A percentile compares a stretch with the other conserved stretches of the same genome.
Conservation (phyloP, 1,139 yeast genomes). For the Candida sp. region DNA sequence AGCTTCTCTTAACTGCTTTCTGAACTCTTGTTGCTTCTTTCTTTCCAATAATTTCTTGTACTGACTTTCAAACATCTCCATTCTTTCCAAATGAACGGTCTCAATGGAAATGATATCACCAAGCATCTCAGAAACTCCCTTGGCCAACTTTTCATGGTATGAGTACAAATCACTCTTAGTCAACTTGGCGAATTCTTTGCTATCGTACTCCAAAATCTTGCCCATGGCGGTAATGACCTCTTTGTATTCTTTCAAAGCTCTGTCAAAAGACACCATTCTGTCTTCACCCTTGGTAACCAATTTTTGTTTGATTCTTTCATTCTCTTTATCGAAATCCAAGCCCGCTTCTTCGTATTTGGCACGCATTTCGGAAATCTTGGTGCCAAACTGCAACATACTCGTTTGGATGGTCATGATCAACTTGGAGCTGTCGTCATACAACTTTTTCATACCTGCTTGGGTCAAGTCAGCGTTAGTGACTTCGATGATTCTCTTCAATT, state of each 20-base stretch:
- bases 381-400: conserved; percentile 46
- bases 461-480: conserved; percentile 40
- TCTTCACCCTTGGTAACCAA: conserved; percentile 38
- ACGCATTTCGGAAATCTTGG: conserved; percentile 44
- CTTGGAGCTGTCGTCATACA: conserved; percentile 45
- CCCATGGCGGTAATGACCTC: conserved; percentile 34
- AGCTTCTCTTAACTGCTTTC: conserved; percentile 34
- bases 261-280: conserved; percentile 37
- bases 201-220: conserved; percentile 29
- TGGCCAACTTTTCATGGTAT: conserved; percentile 34
- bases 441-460: conserved; percentile 33
- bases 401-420: conserved; percentile 47
- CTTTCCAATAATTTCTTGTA: conserved; percentile 37
- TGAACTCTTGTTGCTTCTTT: conserved; percentile 38
- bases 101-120: conserved; percentile 37
- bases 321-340: conserved; percentile 55
- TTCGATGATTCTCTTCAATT: conserved; percentile 24
- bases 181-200: conserved; percentile 26
- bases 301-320: conserved; percentile 40
- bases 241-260: conserved; percentile 35
- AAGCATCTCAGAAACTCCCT: conserved; percentile 37
- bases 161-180: conserved; percentile 39
- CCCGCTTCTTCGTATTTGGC: conserved; percentile 43
- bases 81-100: conserved; percentile 43
- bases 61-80: conserved; percentile 37